Base-by-base conservation (phyloP, 371 early-diverging fungal genomes). In the Batrachochytrium dendrobatidis region DNA sequence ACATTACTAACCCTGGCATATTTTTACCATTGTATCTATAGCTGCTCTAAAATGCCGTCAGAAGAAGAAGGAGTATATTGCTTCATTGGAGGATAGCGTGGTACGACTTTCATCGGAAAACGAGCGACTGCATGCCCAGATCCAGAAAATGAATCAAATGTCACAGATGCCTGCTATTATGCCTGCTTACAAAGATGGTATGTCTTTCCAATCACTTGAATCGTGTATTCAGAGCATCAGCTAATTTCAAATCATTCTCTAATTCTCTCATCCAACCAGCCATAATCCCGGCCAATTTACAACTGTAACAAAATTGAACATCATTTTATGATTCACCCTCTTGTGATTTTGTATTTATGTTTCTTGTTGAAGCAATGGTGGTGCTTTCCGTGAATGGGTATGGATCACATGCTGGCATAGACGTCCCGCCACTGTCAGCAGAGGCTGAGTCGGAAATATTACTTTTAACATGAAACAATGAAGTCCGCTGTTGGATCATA, bases 41-140 rank as follows among this genome's bases (percentile, higher is more conserved):
- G 92, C 92, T n/a, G 92, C 92, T 1, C 79, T 89, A 5, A 90
- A 90, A 62, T 92, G 92, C 66, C 84, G 92, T 31, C 90, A 88
- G 69, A 88, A 90, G 67, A 92, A 92, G 73, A 90, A 90, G 68
- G 85, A 88, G 63, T 88, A 88, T 85, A 72, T 90, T 29, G 78
- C 80, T 48, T 82, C 85, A 29, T 76, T 92, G 50, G 90, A 92
- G 61, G 74, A 73, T 26, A 86, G 85, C 55, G 87, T 90, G n/a
- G 90, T 88, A 51, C 79, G 70, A 46, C 66, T 88, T 59, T 71
- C 84, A 0, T 66, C 57, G 17, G 89, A 90, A 55, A 90, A 90
- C 62, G 88, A 88, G 64, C 71, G 76, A 39, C 70, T 90, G 34
- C 82, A 84, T 56, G 56, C 67, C 10, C 86, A 90, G 61, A 80